Evolutionary conservation across 768 basidiomycete genomes (phyloP).

Genomic region (Agaricus subrufescens): DNA sequence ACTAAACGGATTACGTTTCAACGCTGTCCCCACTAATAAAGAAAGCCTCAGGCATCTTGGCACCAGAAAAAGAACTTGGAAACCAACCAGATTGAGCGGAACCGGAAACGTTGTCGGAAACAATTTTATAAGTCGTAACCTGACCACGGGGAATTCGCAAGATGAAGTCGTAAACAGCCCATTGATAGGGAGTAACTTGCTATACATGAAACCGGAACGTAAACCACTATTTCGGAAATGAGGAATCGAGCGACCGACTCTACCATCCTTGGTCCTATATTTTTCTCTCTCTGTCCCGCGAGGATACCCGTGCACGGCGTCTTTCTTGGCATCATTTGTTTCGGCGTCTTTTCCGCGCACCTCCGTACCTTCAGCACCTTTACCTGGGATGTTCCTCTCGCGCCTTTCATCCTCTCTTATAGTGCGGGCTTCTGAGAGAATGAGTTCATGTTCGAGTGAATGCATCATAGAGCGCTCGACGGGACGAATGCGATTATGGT

Average conservation of each 20-base stretch:
- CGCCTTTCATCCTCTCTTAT: too few relatives aligned
- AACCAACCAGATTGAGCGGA: conserved; percentile 62
- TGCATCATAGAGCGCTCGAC: too few relatives aligned
- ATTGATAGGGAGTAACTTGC: conserved; percentile 49
- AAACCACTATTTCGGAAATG: background rate
- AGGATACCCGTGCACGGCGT: conserved; percentile 17
- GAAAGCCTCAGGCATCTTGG: background rate
- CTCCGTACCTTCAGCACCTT: too few relatives aligned
- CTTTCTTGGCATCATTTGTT: background rate
- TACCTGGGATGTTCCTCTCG: too few relatives aligned
- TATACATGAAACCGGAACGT: conserved; percentile 15
- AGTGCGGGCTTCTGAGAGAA: too few relatives aligned
- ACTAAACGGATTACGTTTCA: conserved; percentile 62
- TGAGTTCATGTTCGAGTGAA: too few relatives aligned
- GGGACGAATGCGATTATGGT: too few relatives aligned
- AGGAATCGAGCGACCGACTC: conserved; percentile 19
- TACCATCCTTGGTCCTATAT: conserved; percentile 30
- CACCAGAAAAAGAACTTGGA: background rate
- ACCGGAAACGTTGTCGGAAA: conserved; percentile 47
- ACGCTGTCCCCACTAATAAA: conserved; percentile 53
- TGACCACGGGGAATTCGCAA: conserved; percentile 44
- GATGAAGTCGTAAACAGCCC: conserved; percentile 56
- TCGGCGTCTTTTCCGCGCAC: background rate
- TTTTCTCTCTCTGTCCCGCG: conserved; percentile 20
- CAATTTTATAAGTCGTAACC: conserved; percentile 53